Percentiles rank a stretch among this genome's conserved stretches.
These are phyloP conservation scores for Blastocystis sp. DNA, from an alignment of 352 stramenopile species.

Conservation along the genomic window DNA sequence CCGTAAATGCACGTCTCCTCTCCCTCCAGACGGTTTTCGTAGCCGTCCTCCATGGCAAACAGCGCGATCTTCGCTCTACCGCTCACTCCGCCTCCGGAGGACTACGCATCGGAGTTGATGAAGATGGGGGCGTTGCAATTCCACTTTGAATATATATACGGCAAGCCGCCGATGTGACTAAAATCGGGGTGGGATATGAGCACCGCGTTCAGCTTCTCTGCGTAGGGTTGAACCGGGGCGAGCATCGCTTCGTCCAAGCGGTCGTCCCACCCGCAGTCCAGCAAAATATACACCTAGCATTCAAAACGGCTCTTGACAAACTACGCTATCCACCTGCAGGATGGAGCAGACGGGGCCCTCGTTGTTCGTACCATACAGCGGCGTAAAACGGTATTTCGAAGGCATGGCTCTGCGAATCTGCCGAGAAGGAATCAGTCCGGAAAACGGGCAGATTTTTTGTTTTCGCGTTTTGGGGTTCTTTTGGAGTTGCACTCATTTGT, in stretches of 20 bases:
- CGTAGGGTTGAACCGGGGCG: conserved; percentile 70
- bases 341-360: conserved; percentile 42
- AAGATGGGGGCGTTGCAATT: conserved; percentile 59
- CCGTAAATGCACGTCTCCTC: conserved; percentile 71
- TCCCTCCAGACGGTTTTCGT: conserved; percentile 51
- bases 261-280: conserved; percentile 74
- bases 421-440: not conserved
- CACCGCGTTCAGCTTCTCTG: conserved; percentile 72
- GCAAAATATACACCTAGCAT: conserved; percentile 71
- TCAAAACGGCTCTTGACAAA: not conserved
- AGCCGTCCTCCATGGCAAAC: conserved; percentile 53
- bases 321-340: conserved; percentile 26
- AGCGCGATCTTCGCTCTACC: conserved; percentile 40
- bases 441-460: not conserved
- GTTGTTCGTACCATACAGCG: conserved; percentile 49
- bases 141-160: conserved; percentile 53
- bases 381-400: conserved; percentile 36
- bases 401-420: conserved; percentile 20
- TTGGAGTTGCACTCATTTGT: no score
- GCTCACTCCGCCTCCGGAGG: not conserved
- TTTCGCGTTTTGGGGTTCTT: not conserved
- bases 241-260: conserved; percentile 72
- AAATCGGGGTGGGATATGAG: conserved; percentile 74
- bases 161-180: conserved; percentile 71
- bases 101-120: conserved; percentile 53